Evolutionary conservation across 306 rosid genomes (phyloP).

Genomic region (Inga oerstediana): DNA sequence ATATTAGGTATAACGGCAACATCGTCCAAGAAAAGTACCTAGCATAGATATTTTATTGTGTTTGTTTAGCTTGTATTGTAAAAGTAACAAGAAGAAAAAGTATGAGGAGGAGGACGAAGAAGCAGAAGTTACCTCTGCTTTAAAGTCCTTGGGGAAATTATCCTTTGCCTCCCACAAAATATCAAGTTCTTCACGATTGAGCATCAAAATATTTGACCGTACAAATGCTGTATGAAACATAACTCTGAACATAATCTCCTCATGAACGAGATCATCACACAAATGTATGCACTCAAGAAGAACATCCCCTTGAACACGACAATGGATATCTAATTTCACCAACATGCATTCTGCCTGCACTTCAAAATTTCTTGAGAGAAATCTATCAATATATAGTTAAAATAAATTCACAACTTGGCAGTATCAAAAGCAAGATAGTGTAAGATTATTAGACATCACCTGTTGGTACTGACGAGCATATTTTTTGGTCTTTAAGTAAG

Average conservation of each 20-base stretch:
- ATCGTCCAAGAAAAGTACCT: constrained; percentile 93
- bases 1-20: constrained; percentile 83
- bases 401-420: constrained; percentile 30
- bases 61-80: constrained; percentile 56
- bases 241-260: constrained; percentile 82
- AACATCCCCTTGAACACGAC: constrained; percentile 94
- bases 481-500: constrained; percentile 46
- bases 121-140: constrained; percentile 81
- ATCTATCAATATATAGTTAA: constrained; percentile 29
- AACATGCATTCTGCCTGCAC: constrained; percentile 90
- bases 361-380: constrained; percentile 49
- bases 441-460: constrained; percentile 58
- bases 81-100: background rate
- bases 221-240: constrained; percentile 97
- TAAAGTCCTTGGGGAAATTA: constrained; percentile 81
- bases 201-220: constrained; percentile 74
- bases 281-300: constrained; percentile 92
- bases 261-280: constrained; percentile 66
- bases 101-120: background rate
- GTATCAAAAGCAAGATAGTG: constrained; percentile 24
- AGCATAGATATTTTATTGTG: constrained; percentile 71
- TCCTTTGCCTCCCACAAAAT: constrained; percentile 89
- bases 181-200: constrained; percentile 87
- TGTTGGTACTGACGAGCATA: constrained; percentile 66
- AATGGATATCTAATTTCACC: constrained; percentile 82